Base-by-base conservation (phyloP, 768 basidiomycete genomes). In the Dentipellis fragilis region DNA sequence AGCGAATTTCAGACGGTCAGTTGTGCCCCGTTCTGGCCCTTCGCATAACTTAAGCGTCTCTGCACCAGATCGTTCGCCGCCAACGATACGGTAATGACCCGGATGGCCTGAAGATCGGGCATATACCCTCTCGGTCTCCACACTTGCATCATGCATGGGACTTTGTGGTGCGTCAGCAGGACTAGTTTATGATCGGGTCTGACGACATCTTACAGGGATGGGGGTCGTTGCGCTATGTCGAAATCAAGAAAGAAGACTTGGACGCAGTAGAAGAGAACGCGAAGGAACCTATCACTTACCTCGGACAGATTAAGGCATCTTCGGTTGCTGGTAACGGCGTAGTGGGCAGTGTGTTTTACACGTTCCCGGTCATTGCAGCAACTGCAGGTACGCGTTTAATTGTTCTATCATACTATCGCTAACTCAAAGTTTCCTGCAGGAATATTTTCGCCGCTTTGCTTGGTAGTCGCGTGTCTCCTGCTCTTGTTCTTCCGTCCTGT, bases 391-490 rank as follows among this genome's bases (percentile, higher is more conserved):
- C 17, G n/a, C 8, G 16, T 12, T 14, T 53, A 3, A 5, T 1
- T 10, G 17, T 29, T 22, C 45, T 14, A n/a, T n/a, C 10, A 1
- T 3, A 36, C 12, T 1, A 5, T 2, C 3, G n/a, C 0, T 16
- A n/a, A 8, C 37, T 50, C 39, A 34, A 23, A 16, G 16, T 42
- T 21, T 22, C 45, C 19, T 37, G 17, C 29, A 61, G 60, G 59
- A 17, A 37, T 60, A 53, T 62, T 60, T 17, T 59, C 58, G 21
- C 60, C 60, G 7, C 50, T 62, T n/a, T 62, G 60, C 51, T 39
- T 62, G n/a, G 14, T 62, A 1, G 58, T 59, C 35, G 49, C 60
- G 19, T 57, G 55, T 1, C 37, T 62, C 2, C 58, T 62, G 12
- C 59, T 62, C 9, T 22, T 60, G 8, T 52, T 62, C 16, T 62